Base-by-base conservation (phyloP, 805 yeast genomes). In the Wickerhamiella lipophila region DNA sequence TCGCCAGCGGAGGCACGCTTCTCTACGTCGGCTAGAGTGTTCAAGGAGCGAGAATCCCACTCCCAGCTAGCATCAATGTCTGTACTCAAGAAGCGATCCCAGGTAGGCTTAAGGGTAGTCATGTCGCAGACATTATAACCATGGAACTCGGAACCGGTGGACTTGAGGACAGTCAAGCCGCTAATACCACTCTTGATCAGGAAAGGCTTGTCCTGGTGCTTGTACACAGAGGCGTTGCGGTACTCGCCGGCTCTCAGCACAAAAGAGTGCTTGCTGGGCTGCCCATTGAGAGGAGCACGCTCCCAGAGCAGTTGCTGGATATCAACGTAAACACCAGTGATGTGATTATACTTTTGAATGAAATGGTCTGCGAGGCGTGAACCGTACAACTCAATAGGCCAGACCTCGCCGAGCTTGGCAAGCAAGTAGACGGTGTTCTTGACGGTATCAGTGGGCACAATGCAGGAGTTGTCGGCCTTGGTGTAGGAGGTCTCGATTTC, bases 381-480 rank as follows among this genome's bases (percentile, higher is more conserved):
- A 27, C 92, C 96, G 65, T 85, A 88, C 50, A 81, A 73, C 72
- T 88, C 96, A 55, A 83, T 80, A 52, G 96, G 95, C 83, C 88
- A 83, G 45, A 83, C 89, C 54, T 86, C 84, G 45, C 77, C 73
- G 60, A 75, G 79, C 67, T 82, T 83, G 55, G 95, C 96, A 56
- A 83, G 80, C 29, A 88, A 73, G 62, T 83, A 72, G 55, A 84
- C 77, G 46, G 95, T 87, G 72, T 87, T 87, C 67, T 87, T 87
- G 49, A 86, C 87, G 1, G 95, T 85, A 66, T 87, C 95, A 7
- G 96, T 88, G 51, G 96, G 96, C 45, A 88, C 94, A 60, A 88
- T 79, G n/a, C 83, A 76, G 2, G 83, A 62, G 69, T 88, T 88
- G 68, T 88, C 94, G 34, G 95, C 96, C 51, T 80, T 60, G 46